Evolutionary conservation across 106 monocot species (phyloP).

Genomic region (Dendrobium nobile): DNA sequence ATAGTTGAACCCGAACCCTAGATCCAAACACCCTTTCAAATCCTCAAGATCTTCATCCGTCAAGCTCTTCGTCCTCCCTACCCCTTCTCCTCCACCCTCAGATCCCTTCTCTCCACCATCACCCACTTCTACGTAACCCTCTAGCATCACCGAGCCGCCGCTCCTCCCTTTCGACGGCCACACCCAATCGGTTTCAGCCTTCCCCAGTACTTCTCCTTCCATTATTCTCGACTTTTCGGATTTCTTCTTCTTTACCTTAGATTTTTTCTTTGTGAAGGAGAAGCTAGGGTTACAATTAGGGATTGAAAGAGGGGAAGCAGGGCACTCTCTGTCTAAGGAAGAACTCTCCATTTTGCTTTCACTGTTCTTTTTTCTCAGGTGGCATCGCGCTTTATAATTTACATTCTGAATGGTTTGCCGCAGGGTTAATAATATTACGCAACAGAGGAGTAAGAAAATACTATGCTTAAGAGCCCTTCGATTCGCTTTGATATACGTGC

Average conservation of each 20-base stretch:
- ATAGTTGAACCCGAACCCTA: slow-evolving; percentile 48
- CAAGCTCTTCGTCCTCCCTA: slow-evolving; percentile 46
- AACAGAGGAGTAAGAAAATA: too few relatives aligned
- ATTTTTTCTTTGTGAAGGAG: background rate
- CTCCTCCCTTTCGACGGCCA: slow-evolving; percentile 2
- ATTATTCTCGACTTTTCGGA: background rate
- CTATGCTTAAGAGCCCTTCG: too few relatives aligned
- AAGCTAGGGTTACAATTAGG: too few relatives aligned
- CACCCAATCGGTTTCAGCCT: background rate
- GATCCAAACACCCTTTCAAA: slow-evolving; percentile 44
- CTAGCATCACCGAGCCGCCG: slow-evolving; percentile 21
- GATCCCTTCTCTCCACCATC: slow-evolving; percentile 9
- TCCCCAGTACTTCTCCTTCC: background rate
- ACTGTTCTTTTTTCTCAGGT: too few relatives aligned
- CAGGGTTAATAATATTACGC: too few relatives aligned
- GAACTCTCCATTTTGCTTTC: too few relatives aligned
- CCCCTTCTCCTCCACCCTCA: background rate
- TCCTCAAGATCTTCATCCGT: slow-evolving; percentile 34
- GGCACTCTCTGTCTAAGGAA: too few relatives aligned
- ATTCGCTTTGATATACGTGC: too few relatives aligned
- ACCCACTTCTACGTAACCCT: slow-evolving; percentile 27
- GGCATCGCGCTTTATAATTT: too few relatives aligned
- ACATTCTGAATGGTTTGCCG: too few relatives aligned
- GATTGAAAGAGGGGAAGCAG: too few relatives aligned
- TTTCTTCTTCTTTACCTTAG: background rate